Base-by-base conservation (phyloP, 345 rosid genomes). In the Raphanus raphanistrum region DNA sequence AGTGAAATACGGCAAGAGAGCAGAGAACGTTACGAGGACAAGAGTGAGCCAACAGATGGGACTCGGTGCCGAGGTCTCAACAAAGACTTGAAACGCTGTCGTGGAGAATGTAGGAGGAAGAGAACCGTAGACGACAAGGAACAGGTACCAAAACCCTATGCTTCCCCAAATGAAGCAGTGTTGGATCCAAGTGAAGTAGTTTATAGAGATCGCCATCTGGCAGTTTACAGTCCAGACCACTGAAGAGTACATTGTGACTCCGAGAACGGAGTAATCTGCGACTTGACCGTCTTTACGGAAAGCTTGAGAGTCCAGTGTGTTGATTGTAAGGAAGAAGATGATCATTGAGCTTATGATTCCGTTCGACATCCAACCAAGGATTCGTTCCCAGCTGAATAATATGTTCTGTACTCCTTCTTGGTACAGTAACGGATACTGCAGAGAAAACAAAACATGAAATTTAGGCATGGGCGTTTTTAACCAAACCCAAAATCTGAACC, bases 141-240 rank as follows among this genome's bases (percentile, higher is more conserved):
- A 94, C 68, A 92, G 32, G 64, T 92, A 92, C 97, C 98, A 94
- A 25, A 86, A 70, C 8, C 82, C 91, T 5, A 90, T 86, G 90
- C 98, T 94, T 77, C 98, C 97, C 98, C 98, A 94, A 58, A 92
- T 87, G 88, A 90, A 88, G 63, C 90, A 80, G 57, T 94, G 98
- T 13, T 94, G 98, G 80, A 94, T 94, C 97, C 97, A 94, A 33
- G 98, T 94, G 91, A 94, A 94, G 92, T 94, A 92, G 78, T 88
- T 90, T 72, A 92, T 87, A 17, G 95, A 92, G 5, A 94, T 80
- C 1, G 97, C 97, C 90, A 92, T 90, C 77, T 94, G 98, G 76
- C 87, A 87, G 79, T 94, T 94, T 61, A 94, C 98, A 0, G 85
- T 80, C 97, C 97, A 94, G 7, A 92, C 97, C 6, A 94, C 88